Evolutionary conservation across 2,329 filamentous ascomycete genomes (phyloP).

Genomic region (Alternaria gansuensis): DNA sequence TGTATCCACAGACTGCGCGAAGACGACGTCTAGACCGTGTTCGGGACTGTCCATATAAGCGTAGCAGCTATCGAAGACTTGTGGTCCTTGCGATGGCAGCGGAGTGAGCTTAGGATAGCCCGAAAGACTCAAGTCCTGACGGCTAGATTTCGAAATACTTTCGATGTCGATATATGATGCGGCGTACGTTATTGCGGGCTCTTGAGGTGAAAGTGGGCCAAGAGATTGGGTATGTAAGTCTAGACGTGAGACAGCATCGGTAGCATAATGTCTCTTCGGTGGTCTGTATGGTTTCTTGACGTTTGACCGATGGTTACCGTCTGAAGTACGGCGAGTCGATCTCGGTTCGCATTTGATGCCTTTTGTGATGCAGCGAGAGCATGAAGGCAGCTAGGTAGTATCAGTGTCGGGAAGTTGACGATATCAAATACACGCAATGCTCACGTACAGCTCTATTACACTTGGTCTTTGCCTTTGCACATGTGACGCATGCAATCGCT

Average conservation of each 20-base stretch:
- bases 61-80: constrained; percentile 39
- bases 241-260: constrained; percentile 32
- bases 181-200: constrained; percentile 33
- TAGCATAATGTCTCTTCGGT: constrained; percentile 38
- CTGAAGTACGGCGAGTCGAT: constrained; percentile 51
- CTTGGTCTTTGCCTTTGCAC: constrained; percentile 53
- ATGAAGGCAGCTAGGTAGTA: constrained; percentile 43
- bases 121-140: constrained; percentile 35
- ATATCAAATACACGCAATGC: neutral
- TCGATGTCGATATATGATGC: constrained; percentile 44
- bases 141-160: constrained; percentile 39
- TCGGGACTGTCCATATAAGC: constrained; percentile 39
- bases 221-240: constrained; percentile 33
- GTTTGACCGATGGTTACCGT: constrained; percentile 44
- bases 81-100: constrained; percentile 37
- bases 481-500: constrained; percentile 53
- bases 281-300: constrained; percentile 39
- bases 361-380: constrained; percentile 49
- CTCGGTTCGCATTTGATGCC: constrained; percentile 49
- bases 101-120: constrained; percentile 41
- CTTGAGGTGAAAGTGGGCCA: constrained; percentile 34
- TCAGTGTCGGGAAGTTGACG: neutral
- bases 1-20: constrained; percentile 29
- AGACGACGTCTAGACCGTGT: constrained; percentile 28
- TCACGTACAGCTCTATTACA: constrained; percentile 50